Evolutionary conservation across 352 stramenopile genomes (phyloP), one percentile per base, ranked within the genome.

Genomic region (Stephanocyclus meneghinianus): DNA sequence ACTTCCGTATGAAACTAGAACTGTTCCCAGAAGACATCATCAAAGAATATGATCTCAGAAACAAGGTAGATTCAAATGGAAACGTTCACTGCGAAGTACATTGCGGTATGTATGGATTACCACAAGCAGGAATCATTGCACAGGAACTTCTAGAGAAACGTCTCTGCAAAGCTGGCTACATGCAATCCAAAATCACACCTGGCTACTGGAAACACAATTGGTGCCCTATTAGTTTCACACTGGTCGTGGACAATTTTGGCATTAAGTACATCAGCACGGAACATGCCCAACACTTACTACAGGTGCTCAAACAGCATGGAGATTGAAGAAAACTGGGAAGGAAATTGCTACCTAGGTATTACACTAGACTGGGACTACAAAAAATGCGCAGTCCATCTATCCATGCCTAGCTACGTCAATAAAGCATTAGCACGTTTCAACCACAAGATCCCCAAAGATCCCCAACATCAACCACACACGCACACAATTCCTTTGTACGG

Each of bases 261-360:
- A 1, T 26, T 26, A 26, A 26, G 21, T 26, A 26, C 21, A 80
- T 85, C 62, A 60, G 47, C 3, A 42, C 83, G 18, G 70, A 81
- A 77, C 35, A 83, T 59, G 74, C 42, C n/a, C n/a, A 74, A 16
- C 69, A 81, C 60, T 63, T 86, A 15, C 8, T 71, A 2, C 21
- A 26, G 7, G 30, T 47, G 9, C 59, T 85, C 21, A 32, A 72
- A 53, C 6, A 78, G 48, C n/a, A n/a, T n/a, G n/a, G n/a, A 60
- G 26, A 35, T 11, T 35, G n/a, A 64, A 40, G 74, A 53, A 13
- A 65, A 87, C 47, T 77, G 51, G 62, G 71, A 70, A 10, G 70
- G 57, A 8, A 16, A 1, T 26, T 18, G 21, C 11, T 60, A 30
- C 21, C 51, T 60, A 26, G 21, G 21, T 26, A 26, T 26, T 26